A percentile compares a stretch with the other conserved stretches of the same genome.
Conservation (phyloP, 2,329 filamentous ascomycete species). For the Domatiomyces catenatus region DNA sequence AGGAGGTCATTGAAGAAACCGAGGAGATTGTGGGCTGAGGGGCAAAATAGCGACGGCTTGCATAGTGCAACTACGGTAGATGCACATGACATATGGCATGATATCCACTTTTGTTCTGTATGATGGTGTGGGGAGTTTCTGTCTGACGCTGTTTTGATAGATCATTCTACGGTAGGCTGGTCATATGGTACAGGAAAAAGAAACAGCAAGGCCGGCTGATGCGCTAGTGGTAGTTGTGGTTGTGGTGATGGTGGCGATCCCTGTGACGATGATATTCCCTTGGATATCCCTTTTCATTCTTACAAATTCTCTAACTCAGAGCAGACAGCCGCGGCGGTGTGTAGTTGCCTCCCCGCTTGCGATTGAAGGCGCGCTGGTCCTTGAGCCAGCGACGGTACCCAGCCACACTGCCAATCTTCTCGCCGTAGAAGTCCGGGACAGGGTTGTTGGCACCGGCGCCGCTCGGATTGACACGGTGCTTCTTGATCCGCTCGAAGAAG, state of each 20-base stretch:
- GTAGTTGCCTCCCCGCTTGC: constrained; percentile 45
- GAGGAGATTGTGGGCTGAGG: constrained; percentile 49
- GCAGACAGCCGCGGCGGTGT: background rate
- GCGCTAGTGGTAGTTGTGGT: background rate
- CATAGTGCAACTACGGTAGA: background rate
- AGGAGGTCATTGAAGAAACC: constrained; percentile 66
- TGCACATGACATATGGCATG: background rate
- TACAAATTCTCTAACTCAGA: background rate
- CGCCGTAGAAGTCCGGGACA: constrained; percentile 93
- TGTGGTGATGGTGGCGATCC: too few relatives aligned
- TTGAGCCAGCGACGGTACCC: constrained; percentile 93
- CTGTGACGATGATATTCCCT: background rate
- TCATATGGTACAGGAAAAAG: background rate
- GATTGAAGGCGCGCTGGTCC: constrained; percentile 93
- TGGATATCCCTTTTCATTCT: background rate
- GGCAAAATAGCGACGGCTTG: background rate
- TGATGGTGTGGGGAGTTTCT: background rate
- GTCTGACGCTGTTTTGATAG: background rate
- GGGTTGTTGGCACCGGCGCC: constrained; percentile 83
- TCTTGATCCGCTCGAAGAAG: constrained; percentile 84
- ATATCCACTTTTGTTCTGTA: background rate
- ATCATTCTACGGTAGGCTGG: background rate
- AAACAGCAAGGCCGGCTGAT: background rate
- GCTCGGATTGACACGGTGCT: constrained; percentile 78
- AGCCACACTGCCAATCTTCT: constrained; percentile 87